phyloP scores from a whole-genome alignment of 176 grass and related monocot species.

The Oryza coarctata region DNA sequence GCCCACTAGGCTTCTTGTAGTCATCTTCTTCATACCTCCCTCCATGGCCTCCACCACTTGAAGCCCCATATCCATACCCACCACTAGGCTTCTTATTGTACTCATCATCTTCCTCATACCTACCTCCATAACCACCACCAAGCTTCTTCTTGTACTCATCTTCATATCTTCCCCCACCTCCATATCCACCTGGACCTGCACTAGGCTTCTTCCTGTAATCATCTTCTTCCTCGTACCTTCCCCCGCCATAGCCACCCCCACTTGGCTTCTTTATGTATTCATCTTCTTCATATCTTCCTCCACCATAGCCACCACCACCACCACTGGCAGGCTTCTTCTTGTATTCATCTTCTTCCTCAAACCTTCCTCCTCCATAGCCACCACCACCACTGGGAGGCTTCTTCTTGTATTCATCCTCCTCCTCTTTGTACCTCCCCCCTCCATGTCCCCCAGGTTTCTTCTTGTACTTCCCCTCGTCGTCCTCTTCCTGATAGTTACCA shows the following conservation, averaged over 20 bases:
- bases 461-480: slow-evolving; percentile 32
- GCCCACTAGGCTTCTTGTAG: slow-evolving; percentile 41
- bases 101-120: slow-evolving; percentile 35
- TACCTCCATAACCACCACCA: slow-evolving; percentile 28
- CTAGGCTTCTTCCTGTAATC: slow-evolving; percentile 44
- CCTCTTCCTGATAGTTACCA: slow-evolving; percentile 22
- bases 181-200: slow-evolving; percentile 24
- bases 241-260: slow-evolving; percentile 5
- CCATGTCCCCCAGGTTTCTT: slow-evolving; percentile 15
- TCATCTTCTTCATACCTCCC: slow-evolving; percentile 44
- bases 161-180: slow-evolving; percentile 36
- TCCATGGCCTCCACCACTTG: slow-evolving; percentile 36
- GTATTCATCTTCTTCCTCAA: slow-evolving; percentile 39
- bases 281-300: not conserved
- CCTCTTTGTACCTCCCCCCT: slow-evolving; percentile 29
- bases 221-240: slow-evolving; percentile 37
- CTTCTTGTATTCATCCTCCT: slow-evolving; percentile 35
- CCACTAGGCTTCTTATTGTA: slow-evolving; percentile 41
- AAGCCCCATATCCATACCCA: slow-evolving; percentile 41
- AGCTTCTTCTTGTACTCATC: slow-evolving; percentile 48
- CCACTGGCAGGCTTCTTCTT: slow-evolving; percentile 1
- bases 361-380: not conserved
- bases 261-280: slow-evolving; percentile 15
- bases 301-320: slow-evolving; percentile 33
- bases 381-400: not conserved